Evolutionary conservation across 345 rosid species (phyloP).

Genomic region (Melaleuca alternifolia): DNA sequence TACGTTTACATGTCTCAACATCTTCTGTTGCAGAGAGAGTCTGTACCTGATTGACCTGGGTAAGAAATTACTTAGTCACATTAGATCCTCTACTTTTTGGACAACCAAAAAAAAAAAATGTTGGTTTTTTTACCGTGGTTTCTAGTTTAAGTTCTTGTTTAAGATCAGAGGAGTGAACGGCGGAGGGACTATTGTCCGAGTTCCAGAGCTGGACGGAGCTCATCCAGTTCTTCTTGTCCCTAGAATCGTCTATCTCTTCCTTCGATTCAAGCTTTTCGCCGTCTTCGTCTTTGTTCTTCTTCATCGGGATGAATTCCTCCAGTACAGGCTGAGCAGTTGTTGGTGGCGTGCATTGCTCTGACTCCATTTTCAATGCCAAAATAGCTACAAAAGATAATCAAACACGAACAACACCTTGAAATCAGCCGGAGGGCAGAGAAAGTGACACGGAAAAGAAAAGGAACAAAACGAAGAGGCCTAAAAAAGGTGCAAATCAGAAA

Average conservation of each 20-base stretch:
- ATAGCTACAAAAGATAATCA: conserved; percentile 43
- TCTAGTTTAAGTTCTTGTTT: conserved; percentile 29
- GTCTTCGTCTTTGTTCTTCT: conserved; percentile 14
- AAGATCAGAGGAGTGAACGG: conserved; percentile 4
- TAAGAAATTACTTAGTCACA: neutral
- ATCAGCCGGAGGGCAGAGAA: neutral
- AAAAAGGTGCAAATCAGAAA: neutral
- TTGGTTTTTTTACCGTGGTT: conserved; percentile 29
- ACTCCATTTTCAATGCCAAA: conserved; percentile 37
- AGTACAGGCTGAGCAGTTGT: conserved; percentile 34
- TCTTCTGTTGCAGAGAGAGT: conserved; percentile 4
- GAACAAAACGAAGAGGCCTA: neutral
- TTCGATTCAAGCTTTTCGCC: conserved; percentile 8
- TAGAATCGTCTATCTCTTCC: conserved; percentile 24
- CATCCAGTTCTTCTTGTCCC: conserved; percentile 62
- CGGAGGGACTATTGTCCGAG: conserved; percentile 15
- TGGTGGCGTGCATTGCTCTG: conserved; percentile 22
- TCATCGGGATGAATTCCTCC: conserved; percentile 71
- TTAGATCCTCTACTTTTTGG: neutral
- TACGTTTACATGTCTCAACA: conserved; percentile 21
- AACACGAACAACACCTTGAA: neutral
- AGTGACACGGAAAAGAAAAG: neutral
- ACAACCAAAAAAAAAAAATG: neutral
- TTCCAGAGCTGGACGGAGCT: conserved; percentile 71
- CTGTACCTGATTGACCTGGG: neutral